Percentiles rank a stretch among this genome's conserved stretches.
Evolutionary conservation across 169 alveolate genomes (phyloP).

Genomic region (Eimeria tenella): DNA sequence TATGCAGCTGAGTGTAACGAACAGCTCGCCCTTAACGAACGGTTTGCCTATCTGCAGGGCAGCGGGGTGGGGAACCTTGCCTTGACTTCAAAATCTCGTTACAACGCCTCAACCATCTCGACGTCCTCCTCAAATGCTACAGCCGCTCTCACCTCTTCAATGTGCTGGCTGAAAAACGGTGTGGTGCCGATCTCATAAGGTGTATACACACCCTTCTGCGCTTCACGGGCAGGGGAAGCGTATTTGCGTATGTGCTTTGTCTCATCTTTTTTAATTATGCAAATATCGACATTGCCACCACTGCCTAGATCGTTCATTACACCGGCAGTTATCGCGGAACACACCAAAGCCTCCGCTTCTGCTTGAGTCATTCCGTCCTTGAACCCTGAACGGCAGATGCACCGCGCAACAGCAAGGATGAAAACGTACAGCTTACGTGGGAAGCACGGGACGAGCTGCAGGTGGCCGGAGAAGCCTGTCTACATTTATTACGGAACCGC

Average conservation of each 20-base stretch:
- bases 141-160: neutral
- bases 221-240: constrained; percentile 25
- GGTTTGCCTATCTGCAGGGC: too few species aligned
- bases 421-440: too few species aligned
- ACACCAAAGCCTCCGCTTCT: constrained; percentile 81
- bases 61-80: too few species aligned
- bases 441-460: neutral
- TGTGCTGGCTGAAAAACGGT: constrained; percentile 1
- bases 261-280: constrained; percentile 78
- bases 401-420: too few species aligned
- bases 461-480: neutral
- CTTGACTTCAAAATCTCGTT: too few species aligned
- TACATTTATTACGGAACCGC: too few species aligned
- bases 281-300: constrained; percentile 79
- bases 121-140: constrained; percentile 31
- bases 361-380: constrained; percentile 79
- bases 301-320: constrained; percentile 81
- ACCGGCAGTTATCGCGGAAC: constrained; percentile 80
- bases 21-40: too few species aligned
- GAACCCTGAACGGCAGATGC: constrained; percentile 27
- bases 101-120: constrained; percentile 40
- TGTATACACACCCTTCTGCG: neutral
- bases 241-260: neutral
- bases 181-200: constrained; percentile 18
- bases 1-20: too few species aligned